phyloP scores from a whole-genome alignment of 768 basidiomycete genomes.

The Harrya chromipes region DNA sequence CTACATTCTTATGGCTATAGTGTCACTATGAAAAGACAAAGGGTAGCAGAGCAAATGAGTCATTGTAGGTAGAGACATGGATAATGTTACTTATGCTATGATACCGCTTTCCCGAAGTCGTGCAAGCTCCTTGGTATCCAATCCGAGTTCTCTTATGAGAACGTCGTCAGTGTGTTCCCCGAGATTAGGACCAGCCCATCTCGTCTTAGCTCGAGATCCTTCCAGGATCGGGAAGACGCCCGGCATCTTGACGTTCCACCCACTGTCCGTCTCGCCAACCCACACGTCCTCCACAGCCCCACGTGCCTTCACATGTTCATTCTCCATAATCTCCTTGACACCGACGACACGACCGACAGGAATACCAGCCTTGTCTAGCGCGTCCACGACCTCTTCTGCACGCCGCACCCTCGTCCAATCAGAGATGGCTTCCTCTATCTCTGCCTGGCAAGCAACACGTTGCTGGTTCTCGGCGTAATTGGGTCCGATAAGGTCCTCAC shows the following conservation, averaged over 20 bases:
- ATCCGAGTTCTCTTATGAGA: constrained; percentile 41
- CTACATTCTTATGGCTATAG: constrained; percentile 38
- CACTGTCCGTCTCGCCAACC: constrained; percentile 39
- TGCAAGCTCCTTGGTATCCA: constrained; percentile 36
- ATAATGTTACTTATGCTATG: constrained; percentile 28
- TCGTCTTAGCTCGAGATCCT: constrained; percentile 53
- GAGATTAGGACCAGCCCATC: constrained; percentile 70
- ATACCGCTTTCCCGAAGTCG: constrained; percentile 40
- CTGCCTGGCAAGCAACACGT: constrained; percentile 40
- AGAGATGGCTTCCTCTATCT: constrained; percentile 62
- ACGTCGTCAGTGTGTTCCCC: constrained; percentile 57
- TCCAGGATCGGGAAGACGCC: constrained; percentile 62
- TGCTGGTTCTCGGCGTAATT: constrained; percentile 43
- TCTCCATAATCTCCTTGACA: constrained; percentile 61
- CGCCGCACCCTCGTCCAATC: constrained; percentile 52
- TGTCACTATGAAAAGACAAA: not conserved
- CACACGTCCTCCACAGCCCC: constrained; percentile 58
- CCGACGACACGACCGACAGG: constrained; percentile 63
- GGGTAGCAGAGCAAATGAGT: no score
- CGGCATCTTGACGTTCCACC: constrained; percentile 69
- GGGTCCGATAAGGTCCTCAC: constrained; percentile 57
- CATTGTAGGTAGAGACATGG: not conserved
- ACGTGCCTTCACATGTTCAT: constrained; percentile 52
- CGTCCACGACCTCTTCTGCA: constrained; percentile 50
- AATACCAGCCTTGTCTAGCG: constrained; percentile 51